Percentiles rank a stretch among this genome's conserved stretches.
Evolutionary conservation across 2,329 filamentous ascomycete species (phyloP).

Genomic region (Phialophora macrospora): DNA sequence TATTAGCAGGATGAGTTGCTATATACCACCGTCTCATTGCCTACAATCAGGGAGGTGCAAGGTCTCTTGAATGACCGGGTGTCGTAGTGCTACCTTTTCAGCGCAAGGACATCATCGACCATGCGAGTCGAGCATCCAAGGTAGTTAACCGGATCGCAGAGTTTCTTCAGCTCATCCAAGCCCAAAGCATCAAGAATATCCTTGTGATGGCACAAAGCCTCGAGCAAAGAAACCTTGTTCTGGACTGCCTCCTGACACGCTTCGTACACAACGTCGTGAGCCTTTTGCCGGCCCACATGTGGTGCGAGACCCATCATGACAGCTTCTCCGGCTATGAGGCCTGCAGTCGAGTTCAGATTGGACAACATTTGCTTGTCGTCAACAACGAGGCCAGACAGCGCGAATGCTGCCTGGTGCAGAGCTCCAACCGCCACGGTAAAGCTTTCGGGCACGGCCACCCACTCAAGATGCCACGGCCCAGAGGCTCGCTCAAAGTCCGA

Average conservation of each 20-base stretch:
- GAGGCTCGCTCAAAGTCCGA: slow-evolving; percentile 63
- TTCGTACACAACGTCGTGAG: slow-evolving; percentile 62
- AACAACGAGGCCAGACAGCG: slow-evolving; percentile 58
- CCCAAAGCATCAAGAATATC: slow-evolving; percentile 53
- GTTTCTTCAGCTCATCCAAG: slow-evolving; percentile 55
- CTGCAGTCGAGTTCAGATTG: slow-evolving; percentile 58
- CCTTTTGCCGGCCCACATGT: slow-evolving; percentile 57
- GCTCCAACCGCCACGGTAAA: slow-evolving; percentile 61
- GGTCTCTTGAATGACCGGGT: neutral
- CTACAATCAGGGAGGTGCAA: neutral
- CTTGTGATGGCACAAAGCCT: slow-evolving; percentile 48
- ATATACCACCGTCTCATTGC: neutral
- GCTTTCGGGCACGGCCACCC: slow-evolving; percentile 60
- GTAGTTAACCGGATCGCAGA: slow-evolving; percentile 62
- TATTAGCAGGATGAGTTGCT: neutral
- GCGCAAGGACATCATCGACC: slow-evolving; percentile 34
- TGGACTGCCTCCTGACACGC: slow-evolving; percentile 59
- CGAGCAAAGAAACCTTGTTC: slow-evolving; percentile 50
- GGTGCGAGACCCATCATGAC: slow-evolving; percentile 64
- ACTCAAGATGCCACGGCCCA: slow-evolving; percentile 65
- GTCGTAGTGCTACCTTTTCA: neutral
- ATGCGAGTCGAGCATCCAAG: slow-evolving; percentile 38
- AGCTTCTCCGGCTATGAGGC: slow-evolving; percentile 62
- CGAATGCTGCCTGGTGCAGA: slow-evolving; percentile 60
- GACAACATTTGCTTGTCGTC: slow-evolving; percentile 55